These are phyloP conservation scores for Citrus cavaleriei DNA, from an alignment of 345 rosid genomes.

Conservation along the genomic window DNA sequence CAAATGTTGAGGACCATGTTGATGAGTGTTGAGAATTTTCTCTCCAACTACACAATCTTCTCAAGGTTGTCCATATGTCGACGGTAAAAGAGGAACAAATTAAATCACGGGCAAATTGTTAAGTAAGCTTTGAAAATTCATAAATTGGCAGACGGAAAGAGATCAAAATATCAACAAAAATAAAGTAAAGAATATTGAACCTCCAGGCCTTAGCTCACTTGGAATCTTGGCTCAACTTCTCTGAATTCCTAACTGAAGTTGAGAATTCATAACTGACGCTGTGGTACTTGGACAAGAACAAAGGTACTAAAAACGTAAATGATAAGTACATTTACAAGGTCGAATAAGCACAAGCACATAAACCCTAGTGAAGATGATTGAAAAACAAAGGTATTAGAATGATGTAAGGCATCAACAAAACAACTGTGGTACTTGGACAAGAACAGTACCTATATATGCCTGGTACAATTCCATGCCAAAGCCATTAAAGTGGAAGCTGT, in stretches of 20 bases:
- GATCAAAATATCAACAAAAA: neutral
- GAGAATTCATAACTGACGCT: neutral
- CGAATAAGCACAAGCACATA: neutral
- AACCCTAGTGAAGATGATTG: neutral
- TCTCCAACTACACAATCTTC: neutral
- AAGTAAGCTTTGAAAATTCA: neutral
- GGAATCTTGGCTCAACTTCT: neutral
- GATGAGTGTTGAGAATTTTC: neutral
- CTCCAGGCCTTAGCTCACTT: neutral
- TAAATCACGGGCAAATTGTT: neutral
- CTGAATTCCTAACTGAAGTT: neutral
- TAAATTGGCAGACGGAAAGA: neutral
- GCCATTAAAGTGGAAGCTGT: neutral
- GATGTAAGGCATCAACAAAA: neutral
- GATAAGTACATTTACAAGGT: neutral
- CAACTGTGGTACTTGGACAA: neutral
- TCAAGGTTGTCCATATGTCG: neutral
- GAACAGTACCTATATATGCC: neutral
- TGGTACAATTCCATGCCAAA: neutral
- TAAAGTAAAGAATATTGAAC: neutral
- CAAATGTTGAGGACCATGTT: neutral
- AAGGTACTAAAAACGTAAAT: too few relatives aligned
- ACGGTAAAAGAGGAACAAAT: fast-evolving
- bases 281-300: too few relatives aligned
- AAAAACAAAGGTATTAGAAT: neutral